Percentiles rank a stretch among this genome's conserved stretches.
These are phyloP conservation scores for Blumeria graminis DNA, from an alignment of 2,329 filamentous ascomycete genomes.

Conservation along the genomic window DNA sequence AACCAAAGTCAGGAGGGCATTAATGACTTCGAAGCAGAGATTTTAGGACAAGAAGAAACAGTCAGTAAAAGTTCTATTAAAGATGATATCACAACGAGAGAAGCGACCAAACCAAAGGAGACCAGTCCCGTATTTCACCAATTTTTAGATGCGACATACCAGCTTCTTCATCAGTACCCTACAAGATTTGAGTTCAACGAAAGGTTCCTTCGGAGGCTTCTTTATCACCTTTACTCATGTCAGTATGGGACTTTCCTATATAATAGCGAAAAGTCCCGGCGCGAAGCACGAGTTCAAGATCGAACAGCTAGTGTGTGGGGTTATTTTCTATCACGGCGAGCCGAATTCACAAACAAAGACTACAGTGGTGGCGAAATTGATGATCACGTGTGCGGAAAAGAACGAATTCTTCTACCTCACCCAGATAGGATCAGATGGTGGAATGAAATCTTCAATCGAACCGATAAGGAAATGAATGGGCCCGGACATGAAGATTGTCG, in stretches of 20 bases:
- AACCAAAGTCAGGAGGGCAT: conserved; percentile 40
- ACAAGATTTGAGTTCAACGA: conserved; percentile 92
- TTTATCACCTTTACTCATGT: conserved; percentile 88
- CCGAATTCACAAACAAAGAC: conserved; percentile 60
- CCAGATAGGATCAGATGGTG: conserved; percentile 75
- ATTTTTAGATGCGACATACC: conserved; percentile 84
- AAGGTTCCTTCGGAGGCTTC: conserved; percentile 62
- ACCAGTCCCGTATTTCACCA: conserved; percentile 94
- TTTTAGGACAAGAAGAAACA: conserved; percentile 10
- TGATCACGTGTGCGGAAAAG: conserved; percentile 54
- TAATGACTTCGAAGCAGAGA: conserved; percentile 27
- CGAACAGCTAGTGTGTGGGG: conserved; percentile 80
- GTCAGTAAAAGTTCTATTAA: conserved; percentile 15
- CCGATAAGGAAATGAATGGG: conserved; percentile 82
- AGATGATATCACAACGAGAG: conserved; percentile 25
- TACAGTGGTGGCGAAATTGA: conserved; percentile 50
- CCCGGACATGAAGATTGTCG: conserved; percentile 26
- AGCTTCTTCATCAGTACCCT: conserved; percentile 65
- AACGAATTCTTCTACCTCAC: conserved; percentile 62
- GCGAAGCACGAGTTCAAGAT: conserved; percentile 41
- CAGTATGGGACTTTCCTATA: conserved; percentile 94
- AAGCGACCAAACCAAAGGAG: conserved; percentile 65
- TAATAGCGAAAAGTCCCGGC: conserved; percentile 77
- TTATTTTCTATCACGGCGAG: conserved; percentile 63
- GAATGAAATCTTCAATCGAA: conserved; percentile 65